Evolutionary conservation across 2,329 filamentous ascomycete species (phyloP).

Genomic region (Clarireedia hainanense): DNA sequence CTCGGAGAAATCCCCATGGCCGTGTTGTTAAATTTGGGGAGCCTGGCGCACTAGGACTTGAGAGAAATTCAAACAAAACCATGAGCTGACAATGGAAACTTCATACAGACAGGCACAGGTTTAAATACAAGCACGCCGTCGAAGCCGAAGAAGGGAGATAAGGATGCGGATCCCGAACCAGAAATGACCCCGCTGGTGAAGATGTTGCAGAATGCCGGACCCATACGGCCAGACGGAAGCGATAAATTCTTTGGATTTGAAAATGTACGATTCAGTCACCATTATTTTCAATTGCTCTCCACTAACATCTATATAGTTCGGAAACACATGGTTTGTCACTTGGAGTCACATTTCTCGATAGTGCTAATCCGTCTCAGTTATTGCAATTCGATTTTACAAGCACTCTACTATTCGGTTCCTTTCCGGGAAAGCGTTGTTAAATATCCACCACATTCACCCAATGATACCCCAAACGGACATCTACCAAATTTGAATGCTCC

Average conservation of each 20-base stretch:
- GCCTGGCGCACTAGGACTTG: neutral
- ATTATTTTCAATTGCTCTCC: neutral
- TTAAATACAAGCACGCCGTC: slow-evolving; percentile 15
- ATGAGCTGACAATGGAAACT: slow-evolving; percentile 14
- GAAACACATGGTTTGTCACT: slow-evolving; percentile 77
- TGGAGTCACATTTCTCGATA: neutral
- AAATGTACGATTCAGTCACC: slow-evolving; percentile 59
- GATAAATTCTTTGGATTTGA: slow-evolving; percentile 98
- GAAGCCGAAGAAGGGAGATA: slow-evolving; percentile 26
- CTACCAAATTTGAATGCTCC: slow-evolving; percentile 51
- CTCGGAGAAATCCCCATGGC: neutral
- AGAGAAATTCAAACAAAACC: neutral
- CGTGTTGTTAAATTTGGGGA: neutral
- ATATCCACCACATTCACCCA: slow-evolving; percentile 68
- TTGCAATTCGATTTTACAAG: slow-evolving; percentile 97
- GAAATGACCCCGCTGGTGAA: slow-evolving; percentile 58
- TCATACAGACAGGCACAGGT: slow-evolving; percentile 17
- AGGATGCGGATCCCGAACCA: slow-evolving; percentile 31
- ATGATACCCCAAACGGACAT: slow-evolving; percentile 58
- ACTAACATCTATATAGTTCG: slow-evolving; percentile 57
- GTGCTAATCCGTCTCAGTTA: slow-evolving; percentile 54
- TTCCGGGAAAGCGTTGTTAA: slow-evolving; percentile 93
- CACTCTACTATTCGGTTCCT: slow-evolving; percentile 87
- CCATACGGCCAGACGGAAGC: slow-evolving; percentile 77
- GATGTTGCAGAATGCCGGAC: slow-evolving; percentile 74